Evolutionary conservation across 2,329 filamentous ascomycete species (phyloP).

Genomic region (Sordariomycetes sp.): DNA sequence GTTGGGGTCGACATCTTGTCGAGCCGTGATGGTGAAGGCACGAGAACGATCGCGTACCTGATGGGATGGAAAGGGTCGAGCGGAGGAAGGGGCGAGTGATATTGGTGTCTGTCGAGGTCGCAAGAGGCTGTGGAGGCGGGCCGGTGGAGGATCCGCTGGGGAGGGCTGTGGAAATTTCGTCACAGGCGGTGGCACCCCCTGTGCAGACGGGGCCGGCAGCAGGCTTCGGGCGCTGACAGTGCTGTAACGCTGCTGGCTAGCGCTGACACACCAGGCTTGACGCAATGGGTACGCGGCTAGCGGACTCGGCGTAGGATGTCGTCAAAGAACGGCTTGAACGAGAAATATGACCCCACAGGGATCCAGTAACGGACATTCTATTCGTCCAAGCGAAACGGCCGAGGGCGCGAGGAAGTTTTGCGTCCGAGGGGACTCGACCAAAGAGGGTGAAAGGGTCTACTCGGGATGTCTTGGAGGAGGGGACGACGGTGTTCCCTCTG

Average conservation of each 20-base stretch:
- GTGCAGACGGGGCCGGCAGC: background rate
- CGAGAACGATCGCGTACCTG: background rate
- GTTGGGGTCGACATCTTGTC: slow-evolving; percentile 67
- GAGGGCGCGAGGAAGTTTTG: too few relatives aligned
- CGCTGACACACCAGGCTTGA: too few relatives aligned
- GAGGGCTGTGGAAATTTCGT: background rate
- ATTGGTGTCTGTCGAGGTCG: background rate
- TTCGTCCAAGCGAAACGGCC: too few relatives aligned
- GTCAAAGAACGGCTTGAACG: too few relatives aligned
- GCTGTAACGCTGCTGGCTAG: background rate
- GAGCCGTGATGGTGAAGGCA: background rate
- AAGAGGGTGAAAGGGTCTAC: too few relatives aligned
- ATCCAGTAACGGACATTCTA: too few relatives aligned
- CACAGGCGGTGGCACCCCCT: background rate
- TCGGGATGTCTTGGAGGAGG: background rate
- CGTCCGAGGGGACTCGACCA: background rate
- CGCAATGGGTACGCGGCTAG: too few relatives aligned
- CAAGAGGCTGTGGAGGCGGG: background rate
- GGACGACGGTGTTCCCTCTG: background rate
- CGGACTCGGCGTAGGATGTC: too few relatives aligned
- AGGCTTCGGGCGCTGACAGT: background rate
- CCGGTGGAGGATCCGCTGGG: background rate
- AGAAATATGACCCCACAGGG: too few relatives aligned
- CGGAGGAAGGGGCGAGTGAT: background rate
- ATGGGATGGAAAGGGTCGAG: background rate